Conservation (phyloP, 2,329 filamentous ascomycete species). For the Colletotrichum tamarilloi region DNA sequence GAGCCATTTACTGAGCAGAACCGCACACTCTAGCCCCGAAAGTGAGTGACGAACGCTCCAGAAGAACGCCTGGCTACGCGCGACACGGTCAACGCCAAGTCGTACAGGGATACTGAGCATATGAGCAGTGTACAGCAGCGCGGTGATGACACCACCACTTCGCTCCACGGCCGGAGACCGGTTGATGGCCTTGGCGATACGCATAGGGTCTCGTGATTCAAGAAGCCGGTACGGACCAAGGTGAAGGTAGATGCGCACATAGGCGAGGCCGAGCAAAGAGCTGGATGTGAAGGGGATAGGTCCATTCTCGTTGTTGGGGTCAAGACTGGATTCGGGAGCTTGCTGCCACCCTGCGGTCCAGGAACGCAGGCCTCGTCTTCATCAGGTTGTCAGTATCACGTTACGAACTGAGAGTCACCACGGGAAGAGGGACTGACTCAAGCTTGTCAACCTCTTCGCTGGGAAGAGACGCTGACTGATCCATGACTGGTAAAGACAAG, state of each 20-base stretch:
- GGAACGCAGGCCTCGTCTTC: slow-evolving; percentile 47
- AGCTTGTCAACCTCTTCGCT: slow-evolving; percentile 50
- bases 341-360: slow-evolving; percentile 54
- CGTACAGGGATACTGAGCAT: slow-evolving; percentile 66
- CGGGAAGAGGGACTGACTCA: slow-evolving; percentile 40
- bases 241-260: slow-evolving; percentile 57
- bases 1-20: slow-evolving; percentile 64
- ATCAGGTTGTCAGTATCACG: background rate
- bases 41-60: slow-evolving; percentile 69
- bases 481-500: slow-evolving; percentile 47
- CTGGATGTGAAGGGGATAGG: slow-evolving; percentile 57
- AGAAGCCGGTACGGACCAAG: slow-evolving; percentile 55
- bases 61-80: slow-evolving; percentile 65
- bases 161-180: slow-evolving; percentile 54
- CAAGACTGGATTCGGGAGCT: slow-evolving; percentile 50
- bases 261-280: slow-evolving; percentile 57
- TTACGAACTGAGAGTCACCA: background rate
- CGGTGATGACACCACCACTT: slow-evolving; percentile 59
- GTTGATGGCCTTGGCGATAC: slow-evolving; percentile 52
- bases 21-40: slow-evolving; percentile 64
- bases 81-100: slow-evolving; percentile 64
- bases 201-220: slow-evolving; percentile 53
- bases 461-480: slow-evolving; percentile 45
- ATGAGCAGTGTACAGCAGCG: slow-evolving; percentile 64
- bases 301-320: slow-evolving; percentile 53